These are phyloP conservation scores for Suillus clintonianus DNA, from an alignment of 768 basidiomycete species.

Conservation along the genomic window DNA sequence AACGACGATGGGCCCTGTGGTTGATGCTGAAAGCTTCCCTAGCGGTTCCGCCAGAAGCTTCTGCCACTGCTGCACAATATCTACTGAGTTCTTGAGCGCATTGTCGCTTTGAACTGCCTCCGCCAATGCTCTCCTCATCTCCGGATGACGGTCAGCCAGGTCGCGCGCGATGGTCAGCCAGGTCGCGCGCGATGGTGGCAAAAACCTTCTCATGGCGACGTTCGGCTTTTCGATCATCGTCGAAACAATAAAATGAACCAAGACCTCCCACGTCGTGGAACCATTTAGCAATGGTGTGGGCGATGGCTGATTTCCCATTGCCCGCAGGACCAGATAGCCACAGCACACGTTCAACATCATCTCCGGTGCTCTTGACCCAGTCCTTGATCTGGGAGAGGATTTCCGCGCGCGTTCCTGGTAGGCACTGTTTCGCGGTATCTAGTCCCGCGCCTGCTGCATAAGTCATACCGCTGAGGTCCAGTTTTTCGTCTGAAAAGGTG, in stretches of 20 bases:
- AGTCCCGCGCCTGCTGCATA: constrained; percentile 4
- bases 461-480: neutral
- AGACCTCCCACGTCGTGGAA: constrained; percentile 12
- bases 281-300: constrained; percentile 7
- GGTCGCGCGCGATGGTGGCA: constrained; percentile 20
- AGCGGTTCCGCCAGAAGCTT: neutral
- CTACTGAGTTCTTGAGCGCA: neutral
- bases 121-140: neutral
- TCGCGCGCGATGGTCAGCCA: constrained; percentile 12
- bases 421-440: constrained; percentile 14
- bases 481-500: neutral
- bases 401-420: constrained; percentile 21
- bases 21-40: neutral
- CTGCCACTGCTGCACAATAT: neutral
- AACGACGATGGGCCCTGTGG: constrained; percentile 13
- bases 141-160: no score
- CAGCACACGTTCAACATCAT: constrained; percentile 9
- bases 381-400: constrained; percentile 26
- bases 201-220: constrained; percentile 11
- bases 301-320: constrained; percentile 23
- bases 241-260: constrained; percentile 12
- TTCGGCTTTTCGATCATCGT: neutral
- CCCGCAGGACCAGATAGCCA: constrained; percentile 29
- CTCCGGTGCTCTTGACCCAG: constrained; percentile 20
- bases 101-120: neutral